These are phyloP conservation scores for Tolypocladium nubicola DNA, from an alignment of 2,329 filamentous ascomycete genomes.

Conservation along the genomic window DNA sequence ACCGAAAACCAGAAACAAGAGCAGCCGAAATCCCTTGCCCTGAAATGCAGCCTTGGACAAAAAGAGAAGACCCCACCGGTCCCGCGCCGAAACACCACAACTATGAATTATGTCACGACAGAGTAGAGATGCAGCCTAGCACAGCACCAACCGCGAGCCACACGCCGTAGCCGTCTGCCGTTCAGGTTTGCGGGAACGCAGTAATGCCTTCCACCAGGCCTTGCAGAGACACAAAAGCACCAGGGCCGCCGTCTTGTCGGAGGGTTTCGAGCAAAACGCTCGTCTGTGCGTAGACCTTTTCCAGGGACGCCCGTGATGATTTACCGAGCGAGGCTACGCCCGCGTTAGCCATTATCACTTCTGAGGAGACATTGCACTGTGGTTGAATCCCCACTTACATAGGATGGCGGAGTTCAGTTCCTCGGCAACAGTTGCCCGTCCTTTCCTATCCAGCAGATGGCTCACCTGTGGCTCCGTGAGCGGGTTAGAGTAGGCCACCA, in stretches of 20 bases:
- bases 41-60: not conserved
- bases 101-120: not conserved
- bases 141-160: no score
- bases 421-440: constrained; percentile 73
- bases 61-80: not conserved
- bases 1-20: not conserved
- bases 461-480: constrained; percentile 63
- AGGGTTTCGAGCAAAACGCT: constrained; percentile 77
- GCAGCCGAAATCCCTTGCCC: not conserved
- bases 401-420: constrained; percentile 90
- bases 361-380: not conserved
- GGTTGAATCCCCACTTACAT: constrained; percentile 41
- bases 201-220: constrained; percentile 37
- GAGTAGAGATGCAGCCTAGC: not conserved
- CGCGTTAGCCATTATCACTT: constrained; percentile 7
- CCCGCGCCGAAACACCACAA: constrained; percentile 2
- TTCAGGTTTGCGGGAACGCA: constrained; percentile 22
- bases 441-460: constrained; percentile 65
- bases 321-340: constrained; percentile 74
- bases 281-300: constrained; percentile 78
- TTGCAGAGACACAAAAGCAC: constrained; percentile 64
- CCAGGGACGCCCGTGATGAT: constrained; percentile 74
- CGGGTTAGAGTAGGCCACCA: constrained; percentile 80
- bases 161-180: not conserved
- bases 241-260: constrained; percentile 66